phyloP scores from a whole-genome alignment of 2,329 filamentous ascomycete genomes.

The Xylaria sp. region DNA sequence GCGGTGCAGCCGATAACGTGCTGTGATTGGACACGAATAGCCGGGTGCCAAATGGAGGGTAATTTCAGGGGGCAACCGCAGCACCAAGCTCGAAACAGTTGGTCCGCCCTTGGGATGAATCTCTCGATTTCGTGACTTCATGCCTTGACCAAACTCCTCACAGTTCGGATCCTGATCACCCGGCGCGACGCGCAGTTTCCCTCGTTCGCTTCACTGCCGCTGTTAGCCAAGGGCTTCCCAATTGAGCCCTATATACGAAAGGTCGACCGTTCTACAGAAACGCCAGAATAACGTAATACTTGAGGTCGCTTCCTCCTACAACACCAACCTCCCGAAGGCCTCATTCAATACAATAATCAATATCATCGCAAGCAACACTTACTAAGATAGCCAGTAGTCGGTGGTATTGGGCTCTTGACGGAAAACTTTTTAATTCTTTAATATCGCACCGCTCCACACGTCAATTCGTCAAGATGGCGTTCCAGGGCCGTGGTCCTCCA shows the following conservation, averaged over 20 bases:
- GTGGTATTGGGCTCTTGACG: background rate
- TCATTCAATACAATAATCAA: constrained; percentile 24
- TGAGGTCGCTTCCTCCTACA: background rate
- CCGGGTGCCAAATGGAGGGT: constrained; percentile 19
- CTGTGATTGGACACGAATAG: constrained; percentile 33
- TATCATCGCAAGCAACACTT: background rate
- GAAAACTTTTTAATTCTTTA: constrained; percentile 1
- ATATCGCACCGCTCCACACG: background rate
- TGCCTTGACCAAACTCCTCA: constrained; percentile 27
- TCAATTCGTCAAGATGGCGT: constrained; percentile 51
- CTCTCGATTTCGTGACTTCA: constrained; percentile 29
- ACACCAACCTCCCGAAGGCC: constrained; percentile 20
- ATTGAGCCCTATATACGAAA: constrained; percentile 17
- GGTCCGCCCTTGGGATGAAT: constrained; percentile 15
- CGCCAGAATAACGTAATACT: background rate
- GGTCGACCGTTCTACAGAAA: background rate
- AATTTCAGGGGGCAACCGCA: constrained; percentile 34
- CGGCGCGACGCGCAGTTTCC: constrained; percentile 47
- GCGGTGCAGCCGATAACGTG: constrained; percentile 6
- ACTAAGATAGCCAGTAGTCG: background rate
- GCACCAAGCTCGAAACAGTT: constrained; percentile 26
- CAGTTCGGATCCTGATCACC: constrained; percentile 34
- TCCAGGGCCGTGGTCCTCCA: constrained; percentile 40
- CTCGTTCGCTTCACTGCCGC: constrained; percentile 40
- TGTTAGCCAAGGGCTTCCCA: constrained; percentile 22